Percentiles rank a stretch among this genome's conserved stretches.
These are phyloP conservation scores for Lachnellula occidentalis DNA, from an alignment of 2,329 filamentous ascomycete genomes.

Conservation along the genomic window DNA sequence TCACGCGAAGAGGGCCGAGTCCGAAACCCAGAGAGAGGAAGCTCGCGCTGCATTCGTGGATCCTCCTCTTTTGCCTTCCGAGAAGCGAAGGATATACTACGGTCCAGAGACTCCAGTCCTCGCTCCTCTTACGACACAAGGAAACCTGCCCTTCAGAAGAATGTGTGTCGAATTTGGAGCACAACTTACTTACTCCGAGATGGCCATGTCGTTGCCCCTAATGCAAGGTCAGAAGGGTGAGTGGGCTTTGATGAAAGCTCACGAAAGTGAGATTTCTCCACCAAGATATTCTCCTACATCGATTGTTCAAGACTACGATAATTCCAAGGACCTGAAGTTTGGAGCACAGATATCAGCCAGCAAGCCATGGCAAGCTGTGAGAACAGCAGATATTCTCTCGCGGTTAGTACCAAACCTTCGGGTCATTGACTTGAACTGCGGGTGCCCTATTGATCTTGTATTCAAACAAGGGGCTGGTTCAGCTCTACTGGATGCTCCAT, in stretches of 20 bases:
- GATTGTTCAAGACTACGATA: slow-evolving; percentile 72
- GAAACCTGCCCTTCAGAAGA: slow-evolving; percentile 89
- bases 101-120: slow-evolving; percentile 86
- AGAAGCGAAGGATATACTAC: slow-evolving; percentile 92
- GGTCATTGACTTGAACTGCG: slow-evolving; percentile 92
- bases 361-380: slow-evolving; percentile 85
- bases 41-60: slow-evolving; percentile 78
- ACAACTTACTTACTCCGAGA: slow-evolving; percentile 94
- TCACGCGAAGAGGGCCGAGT: slow-evolving; percentile 37
- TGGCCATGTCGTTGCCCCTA: slow-evolving; percentile 88
- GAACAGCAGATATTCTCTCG: slow-evolving; percentile 77
- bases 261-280: slow-evolving; percentile 72
- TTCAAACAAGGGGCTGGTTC: slow-evolving; percentile 85
- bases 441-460: slow-evolving; percentile 93
- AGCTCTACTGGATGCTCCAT: slow-evolving; percentile 79
- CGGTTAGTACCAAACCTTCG: slow-evolving; percentile 75
- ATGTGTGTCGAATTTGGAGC: slow-evolving; percentile 86
- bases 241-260: slow-evolving; percentile 92
- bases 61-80: slow-evolving; percentile 80
- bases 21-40: slow-evolving; percentile 51
- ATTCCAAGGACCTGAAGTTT: slow-evolving; percentile 77
- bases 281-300: slow-evolving; percentile 56
- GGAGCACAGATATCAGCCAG: slow-evolving; percentile 90
- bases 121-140: slow-evolving; percentile 94
- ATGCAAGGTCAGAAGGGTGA: slow-evolving; percentile 86